phyloP scores from a whole-genome alignment of 108 stramenopile genomes.

The Nitzschia palea region DNA sequence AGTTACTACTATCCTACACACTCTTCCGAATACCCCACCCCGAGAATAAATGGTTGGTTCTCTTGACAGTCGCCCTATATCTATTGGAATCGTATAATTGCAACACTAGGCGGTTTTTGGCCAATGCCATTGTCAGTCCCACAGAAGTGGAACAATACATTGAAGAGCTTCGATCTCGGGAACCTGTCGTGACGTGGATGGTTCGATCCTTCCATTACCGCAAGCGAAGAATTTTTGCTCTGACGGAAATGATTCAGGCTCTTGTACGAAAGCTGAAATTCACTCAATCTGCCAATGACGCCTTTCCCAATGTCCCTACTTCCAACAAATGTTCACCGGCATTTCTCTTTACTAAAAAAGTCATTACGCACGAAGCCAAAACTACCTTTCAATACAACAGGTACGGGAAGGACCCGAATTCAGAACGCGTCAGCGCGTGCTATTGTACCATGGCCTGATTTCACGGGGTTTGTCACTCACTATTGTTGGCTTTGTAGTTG shows the following conservation, averaged over 20 bases:
- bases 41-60: conserved; percentile 43
- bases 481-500: no score
- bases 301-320: not conserved
- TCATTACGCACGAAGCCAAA: conserved; percentile 64
- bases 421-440: no score
- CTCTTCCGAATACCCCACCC: conserved; percentile 30
- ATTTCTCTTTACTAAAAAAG: conserved; percentile 60
- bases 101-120: conserved; percentile 67
- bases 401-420: no score
- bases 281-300: not conserved
- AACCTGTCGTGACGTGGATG: conserved; percentile 74
- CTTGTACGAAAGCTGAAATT: conserved; percentile 5
- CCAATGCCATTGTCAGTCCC: conserved; percentile 65
- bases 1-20: not conserved
- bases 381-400: conserved; percentile 47
- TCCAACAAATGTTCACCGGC: conserved; percentile 11
- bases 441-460: no score
- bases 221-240: conserved; percentile 41
- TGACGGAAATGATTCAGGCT: conserved; percentile 25
- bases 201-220: conserved; percentile 85
- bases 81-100: conserved; percentile 74
- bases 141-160: conserved; percentile 62
- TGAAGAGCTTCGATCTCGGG: conserved; percentile 47
- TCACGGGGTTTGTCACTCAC: no score
- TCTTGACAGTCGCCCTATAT: conserved; percentile 51